Percentiles rank a stretch among this genome's conserved stretches.
Evolutionary conservation across 805 yeast genomes (phyloP).

Genomic region (Komagataella pseudopastoris): DNA sequence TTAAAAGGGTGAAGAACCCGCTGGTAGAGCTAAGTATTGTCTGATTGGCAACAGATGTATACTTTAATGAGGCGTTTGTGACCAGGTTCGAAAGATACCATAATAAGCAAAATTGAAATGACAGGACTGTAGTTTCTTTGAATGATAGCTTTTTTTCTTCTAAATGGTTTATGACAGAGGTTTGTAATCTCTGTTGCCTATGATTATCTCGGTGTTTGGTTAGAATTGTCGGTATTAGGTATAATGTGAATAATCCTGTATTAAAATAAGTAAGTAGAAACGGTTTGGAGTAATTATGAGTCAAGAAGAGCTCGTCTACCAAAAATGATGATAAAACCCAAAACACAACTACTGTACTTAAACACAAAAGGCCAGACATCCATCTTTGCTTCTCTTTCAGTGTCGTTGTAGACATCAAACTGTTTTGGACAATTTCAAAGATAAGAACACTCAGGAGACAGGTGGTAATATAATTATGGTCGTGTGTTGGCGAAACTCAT

Average conservation of each 20-base stretch:
- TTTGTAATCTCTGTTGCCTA: background rate
- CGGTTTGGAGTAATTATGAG: constrained; percentile 66
- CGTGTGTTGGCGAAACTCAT: background rate
- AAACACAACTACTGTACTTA: constrained; percentile 62
- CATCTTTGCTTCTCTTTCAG: constrained; percentile 25
- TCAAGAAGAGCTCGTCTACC: constrained; percentile 64
- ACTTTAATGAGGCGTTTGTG: constrained; percentile 76
- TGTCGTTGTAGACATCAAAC: background rate
- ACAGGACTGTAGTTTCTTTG: constrained; percentile 56
- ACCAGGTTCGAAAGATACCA: constrained; percentile 89
- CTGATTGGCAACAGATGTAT: constrained; percentile 88
- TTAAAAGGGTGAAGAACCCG: constrained; percentile 78
- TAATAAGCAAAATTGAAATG: constrained; percentile 70
- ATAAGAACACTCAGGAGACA: too few species aligned
- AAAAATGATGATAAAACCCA: constrained; percentile 91
- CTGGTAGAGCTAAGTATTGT: constrained; percentile 88
- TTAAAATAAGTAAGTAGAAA: constrained; percentile 86
- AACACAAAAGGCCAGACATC: constrained; percentile 66
- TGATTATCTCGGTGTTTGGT: background rate
- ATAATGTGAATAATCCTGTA: constrained; percentile 73
- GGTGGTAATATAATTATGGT: background rate
- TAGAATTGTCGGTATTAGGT: constrained; percentile 41
- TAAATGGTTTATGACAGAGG: background rate
- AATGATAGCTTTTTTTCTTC: constrained; percentile 18
- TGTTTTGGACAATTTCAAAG: background rate